Evolutionary conservation across 2,329 filamentous ascomycete species (phyloP), one percentile per base, ranked within the genome.

Genomic region (Bipolaris oryzae): DNA sequence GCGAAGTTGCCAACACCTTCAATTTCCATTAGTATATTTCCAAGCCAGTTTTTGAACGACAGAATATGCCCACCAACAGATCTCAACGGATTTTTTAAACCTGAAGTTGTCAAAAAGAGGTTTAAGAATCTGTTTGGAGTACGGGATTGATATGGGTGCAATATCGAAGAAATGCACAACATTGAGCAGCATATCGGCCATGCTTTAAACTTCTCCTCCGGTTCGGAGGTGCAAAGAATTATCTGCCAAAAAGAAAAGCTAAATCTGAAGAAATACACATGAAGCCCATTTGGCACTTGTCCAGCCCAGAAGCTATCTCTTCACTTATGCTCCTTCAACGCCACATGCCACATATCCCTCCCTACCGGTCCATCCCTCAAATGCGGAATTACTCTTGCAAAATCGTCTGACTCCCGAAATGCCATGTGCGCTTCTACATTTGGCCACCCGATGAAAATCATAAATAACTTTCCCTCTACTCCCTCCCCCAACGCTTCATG

Each of bases 381-480:
- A 28, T 75, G 68, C 46, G 56, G 54, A 55, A 82, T 78, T 15
- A 76, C 71, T 20, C 75, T 68, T 33, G 64, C 68, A 66, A 85
- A 85, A 23, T 69, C 74, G 58, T 78, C 71, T 25, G 79, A 79
- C 60, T 81, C 72, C 51, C 78, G 73, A 31, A 77, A 82, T 46
- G 70, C 70, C 76, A 78, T 72, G 68, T 86, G 84, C 45, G 73
- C 74, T 34, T 83, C 79, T 18, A 81, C 74, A 62, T 75, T 81
- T 48, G 79, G 71, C 84, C 84, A 86, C 5, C 83, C 84, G 51
- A 84, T 72, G 16, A 76, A 74, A n/a, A 78, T 55, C 3, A 80
- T 63, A 62, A 78, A 77, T 53, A 78, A 68, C 52, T 77, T 76
- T 3, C 73, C 70, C 3, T 74, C 74, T 0, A 72, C 60, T 1